phyloP scores from a whole-genome alignment of 495 filamentous ascomycete species.

The Neurospora sp. region DNA sequence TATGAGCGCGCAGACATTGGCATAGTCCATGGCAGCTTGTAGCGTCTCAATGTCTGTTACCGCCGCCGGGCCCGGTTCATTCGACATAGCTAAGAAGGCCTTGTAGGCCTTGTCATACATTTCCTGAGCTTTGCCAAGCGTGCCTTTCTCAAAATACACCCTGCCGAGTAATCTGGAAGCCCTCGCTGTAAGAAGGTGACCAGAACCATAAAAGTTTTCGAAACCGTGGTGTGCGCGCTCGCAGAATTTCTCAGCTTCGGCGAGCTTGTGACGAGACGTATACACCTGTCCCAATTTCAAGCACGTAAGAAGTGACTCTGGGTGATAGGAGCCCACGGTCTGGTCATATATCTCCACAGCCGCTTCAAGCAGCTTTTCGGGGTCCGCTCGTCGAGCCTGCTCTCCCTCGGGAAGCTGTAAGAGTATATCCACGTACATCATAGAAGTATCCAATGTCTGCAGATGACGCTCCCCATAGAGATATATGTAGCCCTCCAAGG shows the following conservation, averaged over 20 bases:
- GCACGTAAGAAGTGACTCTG: not conserved
- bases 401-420: not conserved
- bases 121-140: not conserved
- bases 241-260: not conserved
- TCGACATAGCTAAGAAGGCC: not conserved
- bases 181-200: not conserved
- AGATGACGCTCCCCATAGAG: not conserved
- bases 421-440: not conserved
- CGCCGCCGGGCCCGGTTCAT: fast-evolving
- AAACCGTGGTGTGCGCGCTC: not conserved
- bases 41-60: not conserved
- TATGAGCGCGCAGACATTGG: not conserved
- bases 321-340: not conserved
- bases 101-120: not conserved
- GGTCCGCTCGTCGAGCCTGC: no score
- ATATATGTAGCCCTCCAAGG: not conserved
- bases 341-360: not conserved
- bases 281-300: not conserved
- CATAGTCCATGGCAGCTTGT: not conserved
- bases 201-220: not conserved
- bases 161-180: not conserved
- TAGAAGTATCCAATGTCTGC: not conserved
- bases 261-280: not conserved
- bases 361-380: no score
- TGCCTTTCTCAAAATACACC: not conserved